These are phyloP conservation scores for Fusarium vanettenii DNA, from an alignment of 2,329 filamentous ascomycete species.

Conservation along the genomic window DNA sequence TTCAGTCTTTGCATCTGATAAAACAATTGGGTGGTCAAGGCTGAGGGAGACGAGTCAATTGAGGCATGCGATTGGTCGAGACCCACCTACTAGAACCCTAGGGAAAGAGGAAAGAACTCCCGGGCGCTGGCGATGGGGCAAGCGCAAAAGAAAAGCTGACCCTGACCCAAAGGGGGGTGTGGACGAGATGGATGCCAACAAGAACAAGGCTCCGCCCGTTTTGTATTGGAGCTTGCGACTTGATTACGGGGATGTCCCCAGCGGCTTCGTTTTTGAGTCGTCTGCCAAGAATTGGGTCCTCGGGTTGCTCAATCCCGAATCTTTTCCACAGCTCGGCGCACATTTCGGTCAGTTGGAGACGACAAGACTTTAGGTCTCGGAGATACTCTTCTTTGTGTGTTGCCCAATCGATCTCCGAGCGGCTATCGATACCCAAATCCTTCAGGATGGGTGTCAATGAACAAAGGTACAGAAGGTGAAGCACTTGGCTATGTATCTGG, in stretches of 20 bases:
- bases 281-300: not conserved
- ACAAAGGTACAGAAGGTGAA: not conserved
- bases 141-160: not conserved
- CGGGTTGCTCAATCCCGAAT: not conserved
- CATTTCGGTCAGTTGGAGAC: not conserved
- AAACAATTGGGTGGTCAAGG: constrained; percentile 16
- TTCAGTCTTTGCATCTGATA: constrained; percentile 30
- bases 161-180: not conserved
- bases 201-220: not conserved
- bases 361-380: not conserved
- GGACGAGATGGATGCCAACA: not conserved
- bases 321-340: not conserved
- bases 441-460: not conserved
- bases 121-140: not conserved
- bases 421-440: not conserved
- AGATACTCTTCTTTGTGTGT: not conserved
- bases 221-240: not conserved
- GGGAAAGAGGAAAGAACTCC: constrained; percentile 14
- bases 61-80: constrained; percentile 34
- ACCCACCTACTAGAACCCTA: constrained; percentile 1
- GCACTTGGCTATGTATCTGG: not conserved
- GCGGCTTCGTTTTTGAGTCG: not conserved
- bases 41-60: constrained; percentile 15
- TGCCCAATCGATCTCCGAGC: not conserved
- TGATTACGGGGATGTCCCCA: not conserved